phyloP scores from a whole-genome alignment of 345 rosid genomes.

The Dipteronia dyeriana region DNA sequence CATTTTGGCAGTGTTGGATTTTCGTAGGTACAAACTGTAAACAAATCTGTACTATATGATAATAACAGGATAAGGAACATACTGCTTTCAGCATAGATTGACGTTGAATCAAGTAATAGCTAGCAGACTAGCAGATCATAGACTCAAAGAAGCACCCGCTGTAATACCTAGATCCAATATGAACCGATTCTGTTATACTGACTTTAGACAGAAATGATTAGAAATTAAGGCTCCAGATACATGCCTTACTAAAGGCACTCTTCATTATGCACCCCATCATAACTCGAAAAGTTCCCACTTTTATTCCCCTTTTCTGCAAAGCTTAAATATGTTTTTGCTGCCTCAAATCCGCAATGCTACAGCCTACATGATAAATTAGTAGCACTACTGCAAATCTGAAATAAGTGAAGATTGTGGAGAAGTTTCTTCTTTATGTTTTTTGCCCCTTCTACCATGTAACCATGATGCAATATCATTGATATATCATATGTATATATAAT shows the following conservation, averaged over 20 bases:
- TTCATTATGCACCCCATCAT: not conserved
- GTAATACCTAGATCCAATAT: not conserved
- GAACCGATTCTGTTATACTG: not conserved
- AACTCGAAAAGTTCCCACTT: not conserved
- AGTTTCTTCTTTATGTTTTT: not conserved
- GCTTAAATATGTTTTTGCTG: not conserved
- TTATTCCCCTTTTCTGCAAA: not conserved
- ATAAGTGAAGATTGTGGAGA: not conserved
- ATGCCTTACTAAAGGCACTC: not conserved
- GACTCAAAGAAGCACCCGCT: not conserved
- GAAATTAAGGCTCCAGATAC: not conserved
- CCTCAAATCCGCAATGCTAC: constrained; percentile 1
- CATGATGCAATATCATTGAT: not conserved
- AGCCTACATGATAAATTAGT: not conserved
- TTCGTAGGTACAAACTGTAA: not conserved
- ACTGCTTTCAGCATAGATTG: not conserved
- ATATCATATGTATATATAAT: not conserved
- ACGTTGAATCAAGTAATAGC: not conserved
- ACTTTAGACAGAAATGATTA: not conserved
- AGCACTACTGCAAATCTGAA: not conserved
- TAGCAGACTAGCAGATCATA: not conserved
- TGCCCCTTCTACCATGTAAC: not conserved
- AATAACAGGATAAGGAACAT: not conserved
- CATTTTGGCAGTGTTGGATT: not conserved
- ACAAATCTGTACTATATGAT: not conserved